Base-by-base conservation (phyloP, 192 early-diverging fungal genomes). In the Dimargaris cristalligena region DNA sequence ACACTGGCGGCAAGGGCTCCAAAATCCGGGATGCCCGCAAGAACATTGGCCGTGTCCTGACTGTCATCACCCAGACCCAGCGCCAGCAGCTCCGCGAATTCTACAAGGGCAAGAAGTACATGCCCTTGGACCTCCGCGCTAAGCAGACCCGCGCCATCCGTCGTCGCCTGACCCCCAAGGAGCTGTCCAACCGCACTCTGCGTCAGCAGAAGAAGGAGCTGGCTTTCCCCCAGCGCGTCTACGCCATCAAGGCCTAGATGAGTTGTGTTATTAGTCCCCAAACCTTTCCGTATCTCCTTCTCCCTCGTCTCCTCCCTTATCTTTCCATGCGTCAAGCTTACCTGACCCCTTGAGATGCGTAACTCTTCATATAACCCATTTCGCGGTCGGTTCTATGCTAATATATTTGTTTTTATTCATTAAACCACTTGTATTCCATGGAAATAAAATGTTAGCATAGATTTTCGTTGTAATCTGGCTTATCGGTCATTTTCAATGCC, bases 81-180 rank as follows among this genome's bases (percentile, higher is more conserved):
- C 87, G 91, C 65, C 84, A 82, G 31, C 82, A 90, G 73, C 82
- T 91, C 59, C 89, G 89, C 65, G 71, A 81, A 58, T 86, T 84
- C 81, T 97, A 91, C 82, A 82, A 87, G 69, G 80, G 82, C 69
- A 95, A 92, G 85, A 97, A 95, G 84, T 88, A 89, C 79, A 66
- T 80, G 44, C 95, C 95, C 61, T 76, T 92, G 63, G 95, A 99
- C 77, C 87, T 99, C 75, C 90, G 95, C 69, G 77, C 76, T 71
- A 99, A 99, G 88, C 91, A 92, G 85, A 99, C 94, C 64, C 91
- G 95, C 71, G 95, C 95, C 64, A 86, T 97, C 75, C 91, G 95
- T 60, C 90, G 92, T 67, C 85, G 86, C 62, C 78, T 99, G 76
- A 92, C 91, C 80, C 70, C 78, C 67, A 60, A 71, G 69, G 90